phyloP scores from a whole-genome alignment of 495 filamentous ascomycete species.

The Annulohypoxylon bovei region DNA sequence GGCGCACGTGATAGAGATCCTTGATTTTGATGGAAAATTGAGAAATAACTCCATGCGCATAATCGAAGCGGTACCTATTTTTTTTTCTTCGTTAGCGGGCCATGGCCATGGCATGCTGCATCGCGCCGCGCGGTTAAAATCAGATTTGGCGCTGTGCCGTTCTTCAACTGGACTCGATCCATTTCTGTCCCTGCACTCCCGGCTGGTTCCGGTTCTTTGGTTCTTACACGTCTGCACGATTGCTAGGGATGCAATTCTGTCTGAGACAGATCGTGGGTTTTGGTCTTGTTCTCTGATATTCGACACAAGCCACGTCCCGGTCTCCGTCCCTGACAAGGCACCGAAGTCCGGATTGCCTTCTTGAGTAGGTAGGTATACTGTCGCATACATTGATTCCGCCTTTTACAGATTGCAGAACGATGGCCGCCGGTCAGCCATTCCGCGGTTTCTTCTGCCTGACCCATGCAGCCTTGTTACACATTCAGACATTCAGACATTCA shows the following conservation, averaged over 20 bases:
- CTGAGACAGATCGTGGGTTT: slow-evolving; percentile 19
- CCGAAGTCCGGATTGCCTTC: not conserved
- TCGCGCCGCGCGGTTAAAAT: slow-evolving; percentile 35
- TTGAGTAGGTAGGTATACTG: not conserved
- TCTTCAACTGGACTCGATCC: slow-evolving; percentile 5
- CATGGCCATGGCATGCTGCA: too few species aligned
- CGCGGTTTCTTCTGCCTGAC: slow-evolving; percentile 18
- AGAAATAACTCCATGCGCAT: not conserved
- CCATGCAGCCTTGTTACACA: not conserved
- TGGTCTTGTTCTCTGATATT: slow-evolving; percentile 12
- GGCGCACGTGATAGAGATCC: not conserved
- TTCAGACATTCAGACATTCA: slow-evolving; percentile 12
- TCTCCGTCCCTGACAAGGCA: slow-evolving; percentile 4
- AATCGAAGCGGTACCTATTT: not conserved
- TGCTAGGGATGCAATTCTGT: slow-evolving; percentile 4
- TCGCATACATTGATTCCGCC: not conserved
- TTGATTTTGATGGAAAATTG: not conserved
- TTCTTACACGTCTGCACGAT: not conserved
- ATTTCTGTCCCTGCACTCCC: slow-evolving; percentile 12
- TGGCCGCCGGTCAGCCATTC: not conserved
- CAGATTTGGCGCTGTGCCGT: slow-evolving; percentile 27
- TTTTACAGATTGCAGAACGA: not conserved
- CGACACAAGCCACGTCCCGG: slow-evolving; percentile 20
- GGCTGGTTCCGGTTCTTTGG: not conserved
- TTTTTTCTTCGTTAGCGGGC: slow-evolving; percentile 1